Conservation (phyloP, 371 early-diverging fungal species). For the Lichtheimia hyalospora region DNA sequence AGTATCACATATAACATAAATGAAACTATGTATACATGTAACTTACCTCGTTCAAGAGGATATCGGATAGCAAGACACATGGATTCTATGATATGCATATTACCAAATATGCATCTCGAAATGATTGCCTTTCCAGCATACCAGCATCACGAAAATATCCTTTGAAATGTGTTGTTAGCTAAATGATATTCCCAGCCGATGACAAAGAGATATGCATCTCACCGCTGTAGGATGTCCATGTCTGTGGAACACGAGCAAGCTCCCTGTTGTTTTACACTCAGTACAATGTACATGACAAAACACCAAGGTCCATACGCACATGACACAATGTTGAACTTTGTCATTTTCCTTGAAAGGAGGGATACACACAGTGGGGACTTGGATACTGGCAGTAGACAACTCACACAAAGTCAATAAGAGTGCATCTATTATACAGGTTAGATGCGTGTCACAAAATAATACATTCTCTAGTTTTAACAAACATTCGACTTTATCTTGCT, state of each 20-base stretch:
- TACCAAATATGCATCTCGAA: no score
- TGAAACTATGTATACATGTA: background rate
- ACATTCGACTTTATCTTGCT: constrained; percentile 11
- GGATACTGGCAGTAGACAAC: constrained; percentile 8
- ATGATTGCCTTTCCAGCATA: background rate
- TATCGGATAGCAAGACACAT: constrained; percentile 15
- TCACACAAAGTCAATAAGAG: constrained; percentile 12
- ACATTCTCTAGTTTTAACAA: background rate
- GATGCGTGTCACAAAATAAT: no score
- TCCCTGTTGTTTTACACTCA: constrained; percentile 2
- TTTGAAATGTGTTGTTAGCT: background rate
- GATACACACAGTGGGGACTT: constrained; percentile 6
- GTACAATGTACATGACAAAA: no score
- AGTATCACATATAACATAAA: background rate
- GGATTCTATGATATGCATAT: background rate
- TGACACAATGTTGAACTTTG: constrained; percentile 4
- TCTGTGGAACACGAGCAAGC: constrained; percentile 13
- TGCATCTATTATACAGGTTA: constrained; percentile 3
- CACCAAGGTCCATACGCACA: background rate
- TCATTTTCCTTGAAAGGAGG: background rate
- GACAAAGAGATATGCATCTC: background rate
- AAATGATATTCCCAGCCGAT: background rate
- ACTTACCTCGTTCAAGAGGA: constrained; percentile 13
- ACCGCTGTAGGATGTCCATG: constrained; percentile 18
- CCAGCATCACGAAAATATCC: constrained; percentile 18